Base-by-base conservation (phyloP, 2,329 filamentous ascomycete genomes). In the Fusarium coffeatum region DNA sequence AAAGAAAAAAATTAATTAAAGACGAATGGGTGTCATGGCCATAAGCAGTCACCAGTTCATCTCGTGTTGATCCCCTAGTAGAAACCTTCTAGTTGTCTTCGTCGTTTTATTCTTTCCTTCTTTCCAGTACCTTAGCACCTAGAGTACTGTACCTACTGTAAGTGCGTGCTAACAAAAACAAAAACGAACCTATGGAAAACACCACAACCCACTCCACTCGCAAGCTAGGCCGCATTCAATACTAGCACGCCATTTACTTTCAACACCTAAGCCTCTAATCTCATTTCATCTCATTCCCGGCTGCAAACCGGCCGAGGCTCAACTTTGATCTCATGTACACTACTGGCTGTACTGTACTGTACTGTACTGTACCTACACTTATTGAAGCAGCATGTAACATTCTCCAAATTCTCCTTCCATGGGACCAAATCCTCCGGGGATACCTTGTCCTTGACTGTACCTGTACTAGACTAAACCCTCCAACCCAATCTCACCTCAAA, bases 401-500 rank as follows among this genome's bases (percentile, higher is more conserved):
- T 37, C 34, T 37, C 18, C 34, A 16, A 51, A 27, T 18, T 34
- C 49, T 27, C 23, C 13, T 59, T 41, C 40, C 18, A 37, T 37
- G 34, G 59, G 61, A 65, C 32, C 51, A 64, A 58, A 43, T 57
- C 40, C 59, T 64, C 59, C 61, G 57, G 25, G 46, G 32, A 15
- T 42, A 43, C 28, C 56, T 53, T 54, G 46, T 42, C 11, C 18
- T 20, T 51, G 6, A 37, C 34, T 37, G 41, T 43, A 23, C 20
- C 43, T 13, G 25, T 45, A 18, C 28, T 23, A 48, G 16, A 23
- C 30, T 20, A 64, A 41, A 61, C 48, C 61, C 63, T 66, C 63
- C 32, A 64, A 60, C 60, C 60, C 30, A 55, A 68, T 68, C 68
- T 57, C 46, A 41, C 56, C 43, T 55, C 27, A 54, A 60, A 55